Base-by-base conservation (phyloP, 208 protist genomes). In the Trypanosoma avium region DNA sequence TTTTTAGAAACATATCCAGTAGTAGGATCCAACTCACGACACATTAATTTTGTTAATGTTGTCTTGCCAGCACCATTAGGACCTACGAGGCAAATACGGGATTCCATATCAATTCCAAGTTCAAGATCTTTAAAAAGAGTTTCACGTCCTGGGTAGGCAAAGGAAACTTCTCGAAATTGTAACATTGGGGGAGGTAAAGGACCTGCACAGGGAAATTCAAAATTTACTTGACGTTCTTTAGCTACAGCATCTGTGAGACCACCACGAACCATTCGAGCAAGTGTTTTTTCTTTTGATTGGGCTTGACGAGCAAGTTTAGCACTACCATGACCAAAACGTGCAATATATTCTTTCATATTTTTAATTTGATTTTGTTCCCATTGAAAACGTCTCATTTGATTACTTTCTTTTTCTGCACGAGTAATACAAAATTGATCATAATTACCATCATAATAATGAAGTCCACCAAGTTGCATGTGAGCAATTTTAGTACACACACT, bases 21-120 rank as follows among this genome's bases (percentile, higher is more conserved):
- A 0, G 92, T 93, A 36, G 89, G 88, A 62, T 96, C 84, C 35
- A 98, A 73, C 61, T 98, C 94, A 50, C 93, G 91, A 77, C 83
- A 92, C 89, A 97, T 93, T 29, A 99, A 84, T 73, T 98, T 98
- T 46, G 97, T 95, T 50, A 99, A 77, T 6, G 97, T 99, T 15
- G 94, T 97, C 77, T 99, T 99, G 35, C 97, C 97, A 12, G 96
- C 94, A 67, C 98, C 98, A 79, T 99, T 99, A 38, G 97, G 93
- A 30, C 97, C 98, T 17, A 98, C 95, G 9, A 99, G 71, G 50
- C 93, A 97, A 63, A 99, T 97, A 61, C 97, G 90, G 1, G 81
- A 96, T 63, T 98, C 96, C 77, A 96, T 91, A 72, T 98, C 86
- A 13, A 99, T 81, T 46, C 94, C 93, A 50, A 99, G 88, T 38